Evolutionary conservation across 2,329 filamentous ascomycete species (phyloP), one percentile per base, ranked within the genome.

Genomic region (Xylariales sp.): DNA sequence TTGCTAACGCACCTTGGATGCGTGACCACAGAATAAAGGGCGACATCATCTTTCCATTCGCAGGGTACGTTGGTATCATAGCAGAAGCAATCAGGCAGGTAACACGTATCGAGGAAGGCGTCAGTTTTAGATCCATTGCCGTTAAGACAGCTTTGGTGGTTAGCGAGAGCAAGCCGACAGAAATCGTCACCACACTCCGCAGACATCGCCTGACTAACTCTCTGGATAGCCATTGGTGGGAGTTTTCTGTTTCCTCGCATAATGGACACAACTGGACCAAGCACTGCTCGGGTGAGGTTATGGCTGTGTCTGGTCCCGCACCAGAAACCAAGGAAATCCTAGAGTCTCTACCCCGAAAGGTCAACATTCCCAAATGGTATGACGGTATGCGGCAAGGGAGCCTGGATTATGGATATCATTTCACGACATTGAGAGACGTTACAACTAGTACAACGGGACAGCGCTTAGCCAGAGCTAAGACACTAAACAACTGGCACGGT

Each of bases 1-100:
- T 43, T 13, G 16, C 19, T 2, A 35, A 49, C 16, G 31, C 35
- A 3, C 58, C 70, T 20, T 69, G 69, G 19, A 56, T 64, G 6
- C 51, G 62, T 31, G 63, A 66, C 44, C 66, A 69, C 51, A 41
- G 52, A 29, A 60, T 68, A 55, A 60, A 66, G 38, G 65, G 57
- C 48, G 57, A 66, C 31, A 60, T 59, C 39, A 61, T 66, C 46
- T 61, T 60, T 36, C 56, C 64, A 41, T 55, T 55, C 13, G 51
- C 54, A 8, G 62, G 62, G 27, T 46, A 50, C 11, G 49, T 56
- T 2, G 52, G 57, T 10, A 49, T 61, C 6, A 37, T 29, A 15
- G 41, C 38, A 8, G 40, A 42, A 25, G 42, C 40, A n/a, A 19
- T 38, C 6, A 29, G 32, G 7, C 39, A 40, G 28, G 15, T 40